A percentile compares a stretch with the other conserved stretches of the same genome.
phyloP scores from a whole-genome alignment of 352 stramenopile genomes.

The Globisporangium rhizosaccharum region DNA sequence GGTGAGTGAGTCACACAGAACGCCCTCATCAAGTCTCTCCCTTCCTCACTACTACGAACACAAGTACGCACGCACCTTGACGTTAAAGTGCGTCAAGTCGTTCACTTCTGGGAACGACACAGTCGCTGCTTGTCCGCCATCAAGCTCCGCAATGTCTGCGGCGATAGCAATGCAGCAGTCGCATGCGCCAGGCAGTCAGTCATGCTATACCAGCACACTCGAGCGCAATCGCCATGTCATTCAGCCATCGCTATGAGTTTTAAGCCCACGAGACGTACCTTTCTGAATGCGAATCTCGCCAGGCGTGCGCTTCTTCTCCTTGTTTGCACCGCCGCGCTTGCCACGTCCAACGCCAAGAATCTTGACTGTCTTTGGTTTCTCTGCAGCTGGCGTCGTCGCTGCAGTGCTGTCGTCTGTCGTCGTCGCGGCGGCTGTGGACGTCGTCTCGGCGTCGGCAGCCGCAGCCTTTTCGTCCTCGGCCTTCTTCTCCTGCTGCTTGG shows the following conservation, averaged over 20 bases:
- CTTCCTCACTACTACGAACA: background rate
- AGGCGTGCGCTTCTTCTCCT: conserved; percentile 92
- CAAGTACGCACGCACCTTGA: conserved; percentile 46
- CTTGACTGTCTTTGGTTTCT: conserved; percentile 76
- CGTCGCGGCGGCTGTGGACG: background rate
- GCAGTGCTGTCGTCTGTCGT: conserved; percentile 13
- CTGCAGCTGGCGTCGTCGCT: conserved; percentile 7
- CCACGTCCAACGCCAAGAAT: conserved; percentile 81
- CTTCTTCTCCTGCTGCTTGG: conserved; percentile 85
- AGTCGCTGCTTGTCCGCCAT: conserved; percentile 94
- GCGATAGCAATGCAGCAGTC: background rate
- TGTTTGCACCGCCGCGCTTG: conserved; percentile 55
- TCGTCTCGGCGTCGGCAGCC: conserved; percentile 16
- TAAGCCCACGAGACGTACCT: conserved; percentile 44
- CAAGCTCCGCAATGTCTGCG: conserved; percentile 95
- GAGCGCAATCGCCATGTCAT: background rate
- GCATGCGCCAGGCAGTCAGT: background rate
- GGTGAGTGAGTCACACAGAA: background rate
- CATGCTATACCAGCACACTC: background rate
- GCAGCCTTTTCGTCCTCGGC: conserved; percentile 59
- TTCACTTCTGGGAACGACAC: conserved; percentile 97
- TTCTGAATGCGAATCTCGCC: conserved; percentile 99
- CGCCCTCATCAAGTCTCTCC: background rate
- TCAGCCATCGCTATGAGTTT: too few relatives aligned
- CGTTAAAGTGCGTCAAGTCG: conserved; percentile 92